A percentile compares a stretch with the other conserved stretches of the same genome.
Evolutionary conservation across 192 early-diverging fungal species (phyloP).

Genomic region (Coemansia nantahalensis): DNA sequence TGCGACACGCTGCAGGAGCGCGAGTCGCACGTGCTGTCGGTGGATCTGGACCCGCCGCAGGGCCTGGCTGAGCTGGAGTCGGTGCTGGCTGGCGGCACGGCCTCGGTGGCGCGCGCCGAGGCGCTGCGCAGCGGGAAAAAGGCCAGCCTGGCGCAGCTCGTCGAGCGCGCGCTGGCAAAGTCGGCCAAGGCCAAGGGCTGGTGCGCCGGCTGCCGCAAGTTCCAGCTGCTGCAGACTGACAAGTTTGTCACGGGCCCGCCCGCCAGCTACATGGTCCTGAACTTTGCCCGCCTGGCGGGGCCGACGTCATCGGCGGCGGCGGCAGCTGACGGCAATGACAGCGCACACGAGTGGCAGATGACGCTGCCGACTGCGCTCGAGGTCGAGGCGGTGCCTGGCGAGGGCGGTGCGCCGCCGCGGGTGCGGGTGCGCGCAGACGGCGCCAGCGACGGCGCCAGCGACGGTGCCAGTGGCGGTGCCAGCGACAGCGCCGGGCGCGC

Average conservation of each 20-base stretch:
- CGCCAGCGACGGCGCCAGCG: no score
- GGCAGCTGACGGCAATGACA: not conserved
- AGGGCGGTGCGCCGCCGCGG: not conserved
- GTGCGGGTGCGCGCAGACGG: slow-evolving; percentile 4
- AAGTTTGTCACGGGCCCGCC: slow-evolving; percentile 69
- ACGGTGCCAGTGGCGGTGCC: not conserved
- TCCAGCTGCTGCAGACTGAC: slow-evolving; percentile 73
- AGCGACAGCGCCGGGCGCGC: not conserved
- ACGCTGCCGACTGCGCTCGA: slow-evolving; percentile 20
- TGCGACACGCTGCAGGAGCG: slow-evolving; percentile 32
- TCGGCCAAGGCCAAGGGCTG: slow-evolving; percentile 61
- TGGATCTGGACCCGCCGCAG: slow-evolving; percentile 80
- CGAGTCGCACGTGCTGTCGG: slow-evolving; percentile 72
- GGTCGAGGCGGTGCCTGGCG: slow-evolving; percentile 5
- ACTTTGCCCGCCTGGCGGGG: slow-evolving; percentile 57
- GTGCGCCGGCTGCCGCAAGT: slow-evolving; percentile 81
- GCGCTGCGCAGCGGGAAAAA: slow-evolving; percentile 10
- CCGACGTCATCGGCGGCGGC: not conserved
- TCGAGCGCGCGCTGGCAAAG: slow-evolving; percentile 16
- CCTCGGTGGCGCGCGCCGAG: slow-evolving; percentile 37
- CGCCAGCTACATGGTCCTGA: slow-evolving; percentile 68
- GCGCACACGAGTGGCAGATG: slow-evolving; percentile 26
- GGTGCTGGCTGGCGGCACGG: slow-evolving; percentile 43
- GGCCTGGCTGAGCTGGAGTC: slow-evolving; percentile 27
- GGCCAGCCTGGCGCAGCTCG: slow-evolving; percentile 23